Evolutionary conservation across 805 yeast species (phyloP), one percentile per base, ranked within the genome.

Genomic region (Kluyveromyces dobzhanskii): DNA sequence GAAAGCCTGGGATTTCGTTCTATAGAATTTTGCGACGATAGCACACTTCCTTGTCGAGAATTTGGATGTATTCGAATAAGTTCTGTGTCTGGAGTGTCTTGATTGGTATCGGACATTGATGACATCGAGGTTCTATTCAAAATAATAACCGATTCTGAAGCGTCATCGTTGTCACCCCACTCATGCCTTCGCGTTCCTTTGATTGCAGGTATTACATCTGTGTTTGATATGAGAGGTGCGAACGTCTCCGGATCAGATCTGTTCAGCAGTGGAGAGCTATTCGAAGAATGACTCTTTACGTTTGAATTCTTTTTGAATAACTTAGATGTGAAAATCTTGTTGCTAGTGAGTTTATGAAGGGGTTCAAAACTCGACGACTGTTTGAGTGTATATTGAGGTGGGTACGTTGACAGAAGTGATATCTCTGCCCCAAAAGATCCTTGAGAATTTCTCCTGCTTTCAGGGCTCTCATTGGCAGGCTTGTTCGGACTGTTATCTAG

Each of bases 121-220:
- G 45, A 43, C n/a, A 37, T 24, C 9, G 43, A 39, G 30, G 37
- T 37, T n/a, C 46, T 40, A 38, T 53, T 53, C 21, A 53, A 33
- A 12, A 44, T 35, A 26, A 53, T 53, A 5, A 53, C 51, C 8
- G 54, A 48, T 14, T 48, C 50, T 2, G 46, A 46, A 13, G 32
- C 33, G 21, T 49, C 48, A 11, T 44, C 27, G n/a, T 30, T 43
- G 9, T 45, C 51, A 0, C 74, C 75, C 76, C 76, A 71, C 30
- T 69, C 70, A 45, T 71, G 75, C 10, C 69, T 66, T 24, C 73
- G 54, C 11, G 75, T 71, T 6, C 76, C 76, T 25, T 58, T 60
- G 6, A 71, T 71, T 0, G 65, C 53, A 1, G 68, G 64, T 25
- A 24, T 17, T 7, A 14, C 10, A 24, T 34, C 17, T 3, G 17